Conservation (phyloP, 228 moss, liverwort and hornwort species). For the Sphagnum fallax region DNA sequence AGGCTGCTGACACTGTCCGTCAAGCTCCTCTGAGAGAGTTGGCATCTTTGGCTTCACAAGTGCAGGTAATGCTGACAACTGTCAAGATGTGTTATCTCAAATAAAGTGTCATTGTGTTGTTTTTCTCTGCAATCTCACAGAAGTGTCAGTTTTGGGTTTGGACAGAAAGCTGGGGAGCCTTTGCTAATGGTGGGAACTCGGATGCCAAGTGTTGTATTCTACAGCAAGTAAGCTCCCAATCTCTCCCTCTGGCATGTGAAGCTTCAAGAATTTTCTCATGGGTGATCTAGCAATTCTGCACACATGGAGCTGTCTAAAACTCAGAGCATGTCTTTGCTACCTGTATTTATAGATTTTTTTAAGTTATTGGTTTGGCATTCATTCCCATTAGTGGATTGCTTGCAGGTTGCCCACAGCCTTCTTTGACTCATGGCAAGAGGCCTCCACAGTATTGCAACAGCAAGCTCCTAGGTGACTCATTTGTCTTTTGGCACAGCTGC, state of each 20-base stretch:
- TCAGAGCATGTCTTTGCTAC: no score
- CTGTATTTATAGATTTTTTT: no score
- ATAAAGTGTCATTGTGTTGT: constrained; percentile 1
- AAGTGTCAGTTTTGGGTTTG: not conserved
- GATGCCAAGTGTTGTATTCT: constrained; percentile 63
- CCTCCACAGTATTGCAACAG: constrained; percentile 18
- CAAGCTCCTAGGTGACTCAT: constrained; percentile 27
- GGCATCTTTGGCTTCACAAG: constrained; percentile 33
- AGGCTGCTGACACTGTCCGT: constrained; percentile 35
- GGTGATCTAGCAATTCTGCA: constrained; percentile 1
- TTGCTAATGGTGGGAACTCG: constrained; percentile 58
- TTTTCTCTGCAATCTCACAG: not conserved
- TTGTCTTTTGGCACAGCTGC: no score
- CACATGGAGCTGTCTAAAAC: not conserved
- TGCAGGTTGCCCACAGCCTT: constrained; percentile 60
- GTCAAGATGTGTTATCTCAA: not conserved
- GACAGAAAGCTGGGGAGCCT: constrained; percentile 47
- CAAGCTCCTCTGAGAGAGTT: constrained; percentile 57
- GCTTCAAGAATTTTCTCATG: not conserved
- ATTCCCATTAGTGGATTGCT: not conserved
- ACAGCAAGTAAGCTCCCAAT: constrained; percentile 41
- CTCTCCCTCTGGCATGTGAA: not conserved
- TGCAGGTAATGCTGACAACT: constrained; percentile 24
- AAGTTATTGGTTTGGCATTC: no score
- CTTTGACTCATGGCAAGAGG: constrained; percentile 38